Evolutionary conservation across 331 rosid species (phyloP).

Genomic region (Spiraea crenata): DNA sequence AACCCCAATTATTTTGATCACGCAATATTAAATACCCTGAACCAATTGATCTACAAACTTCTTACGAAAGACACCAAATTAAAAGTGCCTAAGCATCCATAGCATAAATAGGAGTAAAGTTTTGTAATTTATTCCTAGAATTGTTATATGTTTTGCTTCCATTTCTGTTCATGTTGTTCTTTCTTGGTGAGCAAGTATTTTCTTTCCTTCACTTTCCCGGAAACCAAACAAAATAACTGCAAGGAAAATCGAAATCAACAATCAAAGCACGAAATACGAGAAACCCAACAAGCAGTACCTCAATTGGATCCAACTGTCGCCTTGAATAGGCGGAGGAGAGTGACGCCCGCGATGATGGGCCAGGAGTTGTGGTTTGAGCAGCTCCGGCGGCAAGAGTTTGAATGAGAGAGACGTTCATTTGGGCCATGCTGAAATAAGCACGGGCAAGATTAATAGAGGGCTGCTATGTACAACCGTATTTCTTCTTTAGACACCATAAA

Average conservation of each 20-base stretch:
- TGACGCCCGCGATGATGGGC: constrained; percentile 41
- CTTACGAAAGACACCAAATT: not conserved
- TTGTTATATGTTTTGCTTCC: not conserved
- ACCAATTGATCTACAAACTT: not conserved
- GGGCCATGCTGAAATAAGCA: not conserved
- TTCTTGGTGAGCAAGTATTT: not conserved
- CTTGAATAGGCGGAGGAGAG: constrained; percentile 42
- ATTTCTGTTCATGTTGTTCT: not conserved
- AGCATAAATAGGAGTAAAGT: not conserved
- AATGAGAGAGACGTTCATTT: not conserved
- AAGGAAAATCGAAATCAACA: not conserved
- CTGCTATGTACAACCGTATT: no score
- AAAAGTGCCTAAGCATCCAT: not conserved
- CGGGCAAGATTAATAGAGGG: not conserved
- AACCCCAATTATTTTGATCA: no score
- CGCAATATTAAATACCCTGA: no score
- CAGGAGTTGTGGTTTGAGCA: constrained; percentile 31
- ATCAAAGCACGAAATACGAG: not conserved
- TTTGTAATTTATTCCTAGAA: not conserved
- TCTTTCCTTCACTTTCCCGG: constrained; percentile 12
- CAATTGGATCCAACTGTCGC: constrained; percentile 55
- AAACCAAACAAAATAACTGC: not conserved
- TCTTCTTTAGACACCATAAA: no score
- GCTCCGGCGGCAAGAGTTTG: constrained; percentile 37
- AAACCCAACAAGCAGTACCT: constrained; percentile 36